Evolutionary conservation across 768 basidiomycete genomes (phyloP).

Genomic region (Collybia nuda): DNA sequence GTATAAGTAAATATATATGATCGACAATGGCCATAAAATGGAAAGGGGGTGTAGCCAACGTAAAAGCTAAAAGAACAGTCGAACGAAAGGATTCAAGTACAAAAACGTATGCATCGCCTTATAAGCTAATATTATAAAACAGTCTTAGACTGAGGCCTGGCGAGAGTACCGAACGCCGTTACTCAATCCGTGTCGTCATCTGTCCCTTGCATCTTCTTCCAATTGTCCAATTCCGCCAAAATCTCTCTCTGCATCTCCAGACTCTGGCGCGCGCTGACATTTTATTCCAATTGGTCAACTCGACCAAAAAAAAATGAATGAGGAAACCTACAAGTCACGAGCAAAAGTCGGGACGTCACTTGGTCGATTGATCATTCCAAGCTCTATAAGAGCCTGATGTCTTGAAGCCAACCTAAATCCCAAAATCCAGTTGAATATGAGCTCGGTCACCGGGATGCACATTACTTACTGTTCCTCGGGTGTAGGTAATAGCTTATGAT

Average conservation of each 20-base stretch:
- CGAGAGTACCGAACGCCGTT: too few species aligned
- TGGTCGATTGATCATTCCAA: constrained; percentile 56
- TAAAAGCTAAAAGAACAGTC: neutral
- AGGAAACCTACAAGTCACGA: constrained; percentile 56
- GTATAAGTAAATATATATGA: too few species aligned
- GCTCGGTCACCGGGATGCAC: neutral
- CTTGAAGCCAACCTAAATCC: constrained; percentile 48
- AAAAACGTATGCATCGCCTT: neutral
- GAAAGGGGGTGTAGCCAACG: too few species aligned
- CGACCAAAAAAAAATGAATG: neutral
- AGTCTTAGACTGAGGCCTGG: too few species aligned
- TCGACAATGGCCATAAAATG: too few species aligned
- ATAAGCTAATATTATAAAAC: neutral
- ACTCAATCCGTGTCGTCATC: constrained; percentile 12
- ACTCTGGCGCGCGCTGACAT: constrained; percentile 36
- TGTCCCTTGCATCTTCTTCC: constrained; percentile 14
- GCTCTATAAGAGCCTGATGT: constrained; percentile 59
- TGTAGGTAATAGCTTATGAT: constrained; percentile 48
- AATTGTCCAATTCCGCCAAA: constrained; percentile 39
- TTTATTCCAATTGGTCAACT: constrained; percentile 1
- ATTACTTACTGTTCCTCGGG: constrained; percentile 49
- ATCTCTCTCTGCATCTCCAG: constrained; percentile 41
- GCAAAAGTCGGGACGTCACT: constrained; percentile 59
- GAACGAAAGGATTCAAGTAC: neutral
- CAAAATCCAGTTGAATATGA: neutral